Base-by-base conservation (phyloP, 2,329 filamentous ascomycete species). In the Sclerotinia minor region DNA sequence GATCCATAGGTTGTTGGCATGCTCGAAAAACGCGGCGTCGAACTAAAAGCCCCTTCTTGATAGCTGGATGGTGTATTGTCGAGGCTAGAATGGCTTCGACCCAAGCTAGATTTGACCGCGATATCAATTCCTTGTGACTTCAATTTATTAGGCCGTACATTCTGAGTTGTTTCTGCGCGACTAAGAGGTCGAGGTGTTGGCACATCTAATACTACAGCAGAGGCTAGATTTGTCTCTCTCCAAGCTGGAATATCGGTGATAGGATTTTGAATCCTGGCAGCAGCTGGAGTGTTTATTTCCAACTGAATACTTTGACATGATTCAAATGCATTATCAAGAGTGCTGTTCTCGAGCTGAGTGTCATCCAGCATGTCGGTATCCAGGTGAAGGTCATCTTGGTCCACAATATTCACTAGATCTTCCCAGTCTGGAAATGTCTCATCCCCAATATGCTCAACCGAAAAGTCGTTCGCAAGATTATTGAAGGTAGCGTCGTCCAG, bases 21-120 rank as follows among this genome's bases (percentile, higher is more conserved):
- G 35, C 65, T 67, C 7, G 66, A 67, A 35, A 24, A 44, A 5
- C 29, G 35, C 2, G 67, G 57, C 17, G 41, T 59, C 15, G 67
- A 67, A 24, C 64, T 52, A 21, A 68, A 68, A 44, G 67, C 55
- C 19, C 64, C 50, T 17, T 68, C 67, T 47, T 68, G 54, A 35
- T 38, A 67, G 55, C 64, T 67, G 24, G 47, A 61, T 9, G 47
- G 17, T 44, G 19, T 59, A 26, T 58, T 66, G 45, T 15, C 49
- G 15, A 29, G 8, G 21, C 49, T 61, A 53, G 13, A 61, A 17
- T 66, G n/a, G 32, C 29, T 50, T 26, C 35, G 29, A 44, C 11
- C 24, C 11, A 17, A 19, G 35, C 19, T 53, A 44, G 45, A 26
- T 2, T 61, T 67, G 32, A 50, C 19, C 21, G 52, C 4, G 17